Evolutionary conservation across 2,329 filamentous ascomycete genomes (phyloP), one percentile per base, ranked within the genome.

Genomic region (Colletotrichum neosansevieriae): DNA sequence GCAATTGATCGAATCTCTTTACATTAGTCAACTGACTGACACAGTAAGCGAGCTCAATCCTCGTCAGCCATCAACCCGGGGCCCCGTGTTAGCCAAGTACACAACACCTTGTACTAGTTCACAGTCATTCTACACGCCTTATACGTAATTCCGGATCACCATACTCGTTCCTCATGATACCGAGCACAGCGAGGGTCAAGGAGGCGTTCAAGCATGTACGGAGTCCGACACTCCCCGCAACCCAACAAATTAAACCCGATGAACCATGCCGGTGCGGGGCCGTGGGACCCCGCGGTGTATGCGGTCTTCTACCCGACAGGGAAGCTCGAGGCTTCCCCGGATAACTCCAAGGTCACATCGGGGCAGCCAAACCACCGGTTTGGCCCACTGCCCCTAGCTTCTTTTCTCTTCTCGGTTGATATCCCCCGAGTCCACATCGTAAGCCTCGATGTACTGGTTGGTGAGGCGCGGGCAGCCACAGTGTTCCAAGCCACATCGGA

Each of bases 221-320:
- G 4, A 5, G 11, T 15, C 61, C 49, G 58, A 56, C 9, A 53
- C 32, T 42, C 58, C 40, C 42, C 50, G 34, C 13, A 32, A n/a
- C 13, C 36, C 10, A 49, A 29, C 2, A 21, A 42, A 24, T n/a
- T 40, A 32, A 32, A 11, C 3, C 24, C 24, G 24, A 24, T 24
- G 24, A 9, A 19, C 34, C n/a, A 49, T 40, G 32, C 42, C 58
- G 58, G 32, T 17, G 34, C 17, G 58, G 63, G 50, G 36, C 50
- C 17, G 58, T 49, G 9, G 32, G 42, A 7, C 15, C 19, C 19
- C 32, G n/a, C 19, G 58, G 50, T 42, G n/a, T 42, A 12, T 45
- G 17, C 63, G 58, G 63, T 36, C 50, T 67, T 63, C 63, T 67
- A 17, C 49, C 50, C 63, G 63, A 54, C 49, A 13, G 58, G 58